These are phyloP conservation scores for Psilocybe cyanescens DNA, from an alignment of 768 basidiomycete genomes.

Conservation along the genomic window DNA sequence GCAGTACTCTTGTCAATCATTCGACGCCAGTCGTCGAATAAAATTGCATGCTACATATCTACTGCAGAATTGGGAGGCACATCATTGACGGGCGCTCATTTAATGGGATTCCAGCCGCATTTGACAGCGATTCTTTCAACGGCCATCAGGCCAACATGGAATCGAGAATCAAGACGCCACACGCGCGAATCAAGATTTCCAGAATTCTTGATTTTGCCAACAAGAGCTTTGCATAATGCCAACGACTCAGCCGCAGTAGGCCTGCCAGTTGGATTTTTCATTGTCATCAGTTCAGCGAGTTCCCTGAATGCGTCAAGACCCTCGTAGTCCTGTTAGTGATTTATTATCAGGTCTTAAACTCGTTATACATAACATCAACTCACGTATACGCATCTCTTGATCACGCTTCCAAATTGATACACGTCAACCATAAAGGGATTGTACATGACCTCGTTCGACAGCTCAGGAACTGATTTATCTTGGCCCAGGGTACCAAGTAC, in stretches of 20 bases:
- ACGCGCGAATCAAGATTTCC: neutral
- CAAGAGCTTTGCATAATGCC: neutral
- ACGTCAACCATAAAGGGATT: slow-evolving; percentile 33
- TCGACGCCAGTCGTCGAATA: too few species aligned
- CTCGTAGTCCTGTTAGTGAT: neutral
- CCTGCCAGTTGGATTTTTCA: neutral
- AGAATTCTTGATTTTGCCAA: neutral
- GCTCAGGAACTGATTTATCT: slow-evolving; percentile 30
- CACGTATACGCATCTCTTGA: neutral
- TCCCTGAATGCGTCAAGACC: neutral
- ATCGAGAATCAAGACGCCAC: neutral
- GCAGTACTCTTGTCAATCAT: too few species aligned
- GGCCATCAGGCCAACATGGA: too few species aligned
- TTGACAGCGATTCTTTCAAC: too few species aligned
- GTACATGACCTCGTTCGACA: slow-evolving; percentile 20
- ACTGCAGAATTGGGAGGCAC: too few species aligned
- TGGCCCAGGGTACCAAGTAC: slow-evolving; percentile 20
- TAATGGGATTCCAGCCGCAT: too few species aligned
- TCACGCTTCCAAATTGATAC: slow-evolving; percentile 29
- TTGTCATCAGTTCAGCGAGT: neutral
- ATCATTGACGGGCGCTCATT: too few species aligned
- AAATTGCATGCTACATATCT: too few species aligned
- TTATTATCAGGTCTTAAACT: too few species aligned
- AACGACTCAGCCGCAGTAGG: neutral
- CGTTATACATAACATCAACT: too few species aligned